Conservation (phyloP, 306 rosid genomes). For the Gillenia trifoliata region DNA sequence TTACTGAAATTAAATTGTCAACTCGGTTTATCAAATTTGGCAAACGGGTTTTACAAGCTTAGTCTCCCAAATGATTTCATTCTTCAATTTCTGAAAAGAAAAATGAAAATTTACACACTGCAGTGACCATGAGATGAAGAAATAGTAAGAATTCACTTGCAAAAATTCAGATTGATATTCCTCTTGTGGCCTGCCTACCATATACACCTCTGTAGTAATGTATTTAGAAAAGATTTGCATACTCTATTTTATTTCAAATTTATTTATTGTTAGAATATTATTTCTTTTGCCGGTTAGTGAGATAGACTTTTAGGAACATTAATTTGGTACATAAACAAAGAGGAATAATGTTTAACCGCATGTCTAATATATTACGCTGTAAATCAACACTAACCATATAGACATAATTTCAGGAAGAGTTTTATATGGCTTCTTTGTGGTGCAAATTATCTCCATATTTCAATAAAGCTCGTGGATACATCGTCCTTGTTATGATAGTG, state of each 20-base stretch:
- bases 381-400: neutral
- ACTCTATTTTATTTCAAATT: neutral
- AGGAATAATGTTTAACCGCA: neutral
- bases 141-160: neutral
- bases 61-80: neutral
- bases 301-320: neutral
- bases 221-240: neutral
- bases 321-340: neutral
- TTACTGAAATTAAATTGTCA: neutral
- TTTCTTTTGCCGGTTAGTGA: neutral
- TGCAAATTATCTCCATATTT: conserved; percentile 6
- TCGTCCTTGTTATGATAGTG: conserved; percentile 13
- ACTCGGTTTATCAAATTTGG: neutral
- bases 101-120: neutral
- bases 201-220: neutral
- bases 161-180: no score
- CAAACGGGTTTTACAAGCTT: neutral
- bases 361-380: neutral
- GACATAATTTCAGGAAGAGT: neutral
- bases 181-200: no score
- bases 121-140: neutral
- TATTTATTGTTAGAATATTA: no score
- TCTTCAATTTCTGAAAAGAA: neutral
- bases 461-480: conserved; percentile 12
- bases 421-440: conserved; percentile 18